Evolutionary conservation across 148 eudicot species (phyloP).

Genomic region (Rhododendron williamsianum): DNA sequence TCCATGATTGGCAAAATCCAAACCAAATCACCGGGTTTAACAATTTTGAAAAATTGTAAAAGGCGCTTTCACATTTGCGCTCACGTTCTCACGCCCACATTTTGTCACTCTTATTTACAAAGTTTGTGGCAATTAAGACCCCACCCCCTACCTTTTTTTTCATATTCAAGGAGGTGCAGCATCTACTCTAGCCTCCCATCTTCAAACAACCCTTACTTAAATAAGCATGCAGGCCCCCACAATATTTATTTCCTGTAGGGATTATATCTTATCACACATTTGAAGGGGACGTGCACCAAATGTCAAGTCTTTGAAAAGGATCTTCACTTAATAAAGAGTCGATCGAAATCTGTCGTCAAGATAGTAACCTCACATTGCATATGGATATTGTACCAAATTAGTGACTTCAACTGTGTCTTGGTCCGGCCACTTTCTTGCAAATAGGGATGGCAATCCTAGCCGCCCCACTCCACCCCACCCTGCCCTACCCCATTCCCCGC

Average conservation of each 20-base stretch:
- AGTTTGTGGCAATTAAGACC: neutral
- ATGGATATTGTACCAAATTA: neutral
- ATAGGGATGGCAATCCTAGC: neutral
- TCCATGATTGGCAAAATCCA: no score
- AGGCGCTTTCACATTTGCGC: no score
- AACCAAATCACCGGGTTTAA: no score
- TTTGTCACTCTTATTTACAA: neutral
- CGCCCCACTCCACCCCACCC: no score
- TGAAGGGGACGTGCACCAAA: constrained; percentile 1
- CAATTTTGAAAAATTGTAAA: no score
- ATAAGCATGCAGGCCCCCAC: neutral
- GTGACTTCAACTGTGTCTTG: neutral
- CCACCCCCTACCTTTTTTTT: neutral
- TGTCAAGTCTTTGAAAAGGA: neutral
- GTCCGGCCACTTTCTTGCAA: neutral
- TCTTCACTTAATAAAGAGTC: neutral
- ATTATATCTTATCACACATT: neutral
- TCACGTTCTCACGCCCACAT: neutral
- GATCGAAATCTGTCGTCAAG: neutral
- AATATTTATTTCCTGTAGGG: neutral
- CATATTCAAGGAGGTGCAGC: neutral
- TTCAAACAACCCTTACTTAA: neutral
- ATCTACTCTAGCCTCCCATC: neutral
- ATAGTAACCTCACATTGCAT: neutral
- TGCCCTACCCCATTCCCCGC: no score